Conservation (phyloP, 441 rosid genomes). For the Arabidopsis hybrid region DNA sequence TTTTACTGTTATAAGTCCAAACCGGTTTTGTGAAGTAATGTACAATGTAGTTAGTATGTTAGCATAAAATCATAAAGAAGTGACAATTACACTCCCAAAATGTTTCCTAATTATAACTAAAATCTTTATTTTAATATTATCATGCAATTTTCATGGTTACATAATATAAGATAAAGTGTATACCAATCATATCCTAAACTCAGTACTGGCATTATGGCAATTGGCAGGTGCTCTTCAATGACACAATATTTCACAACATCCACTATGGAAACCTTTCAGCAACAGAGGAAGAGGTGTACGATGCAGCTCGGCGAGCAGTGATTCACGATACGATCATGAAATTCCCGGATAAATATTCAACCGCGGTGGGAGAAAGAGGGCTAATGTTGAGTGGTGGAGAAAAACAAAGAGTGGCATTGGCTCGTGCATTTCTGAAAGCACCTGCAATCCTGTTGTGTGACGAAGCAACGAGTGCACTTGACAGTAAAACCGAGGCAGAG, state of each 20-base stretch:
- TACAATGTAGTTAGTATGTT: background rate
- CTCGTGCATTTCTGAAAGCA: slow-evolving; percentile 93
- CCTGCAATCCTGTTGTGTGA: slow-evolving; percentile 89
- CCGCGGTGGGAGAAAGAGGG: slow-evolving; percentile 95
- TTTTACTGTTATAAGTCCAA: background rate
- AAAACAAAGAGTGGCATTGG: slow-evolving; percentile 95
- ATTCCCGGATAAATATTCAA: slow-evolving; percentile 83
- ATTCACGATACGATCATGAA: slow-evolving; percentile 89
- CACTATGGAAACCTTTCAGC: slow-evolving; percentile 92
- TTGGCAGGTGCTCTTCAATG: slow-evolving; percentile 89
- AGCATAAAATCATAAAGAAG: background rate
- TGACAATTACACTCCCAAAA: too few relatives aligned
- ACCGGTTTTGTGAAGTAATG: background rate
- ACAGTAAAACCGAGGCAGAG: slow-evolving; percentile 95
- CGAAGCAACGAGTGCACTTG: slow-evolving; percentile 98
- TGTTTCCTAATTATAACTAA: too few relatives aligned
- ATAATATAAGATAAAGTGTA: too few relatives aligned
- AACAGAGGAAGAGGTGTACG: slow-evolving; percentile 82
- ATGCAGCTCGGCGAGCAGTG: slow-evolving; percentile 86
- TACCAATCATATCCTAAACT: too few relatives aligned
- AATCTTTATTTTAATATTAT: too few relatives aligned
- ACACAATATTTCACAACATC: slow-evolving; percentile 93
- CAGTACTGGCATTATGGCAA: background rate
- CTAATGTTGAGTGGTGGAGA: slow-evolving; percentile 98
- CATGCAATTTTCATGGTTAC: too few relatives aligned